phyloP scores from a whole-genome alignment of 495 filamentous ascomycete genomes.

The Chlorociboria aeruginascens region DNA sequence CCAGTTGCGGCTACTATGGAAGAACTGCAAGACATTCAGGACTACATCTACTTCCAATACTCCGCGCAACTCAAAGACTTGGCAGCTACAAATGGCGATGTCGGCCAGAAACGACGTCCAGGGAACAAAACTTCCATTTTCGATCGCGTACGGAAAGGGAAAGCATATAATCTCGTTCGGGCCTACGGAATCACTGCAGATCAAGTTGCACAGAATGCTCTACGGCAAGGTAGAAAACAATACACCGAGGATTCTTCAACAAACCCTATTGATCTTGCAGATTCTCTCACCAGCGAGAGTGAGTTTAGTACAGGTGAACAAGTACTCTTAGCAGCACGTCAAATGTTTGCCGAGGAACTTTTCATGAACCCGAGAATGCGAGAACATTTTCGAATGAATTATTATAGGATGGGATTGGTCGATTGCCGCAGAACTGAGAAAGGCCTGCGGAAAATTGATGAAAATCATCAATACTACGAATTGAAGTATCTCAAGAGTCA shows the following conservation, averaged over 20 bases:
- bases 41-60: slow-evolving; percentile 95
- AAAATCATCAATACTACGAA: slow-evolving; percentile 91
- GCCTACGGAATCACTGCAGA: slow-evolving; percentile 87
- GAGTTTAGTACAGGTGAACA: slow-evolving; percentile 69
- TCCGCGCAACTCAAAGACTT: slow-evolving; percentile 69
- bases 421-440: slow-evolving; percentile 89
- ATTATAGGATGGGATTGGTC: slow-evolving; percentile 69
- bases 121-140: slow-evolving; percentile 63
- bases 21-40: slow-evolving; percentile 90
- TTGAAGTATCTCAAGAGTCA: slow-evolving; percentile 94
- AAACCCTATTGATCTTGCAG: slow-evolving; percentile 77
- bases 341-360: slow-evolving; percentile 86
- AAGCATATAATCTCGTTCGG: slow-evolving; percentile 69
- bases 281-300: slow-evolving; percentile 50
- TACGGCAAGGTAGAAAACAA: slow-evolving; percentile 62
- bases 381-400: slow-evolving; percentile 68
- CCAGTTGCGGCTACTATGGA: slow-evolving; percentile 68
- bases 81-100: slow-evolving; percentile 44
- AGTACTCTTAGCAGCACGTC: slow-evolving; percentile 65
- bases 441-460: slow-evolving; percentile 86
- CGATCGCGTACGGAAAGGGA: slow-evolving; percentile 69
- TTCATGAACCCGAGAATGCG: slow-evolving; percentile 81
- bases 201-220: slow-evolving; percentile 71
- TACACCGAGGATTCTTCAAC: slow-evolving; percentile 71
- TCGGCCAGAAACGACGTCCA: slow-evolving; percentile 59